A percentile compares a stretch with the other conserved stretches of the same genome.
Evolutionary conservation across 371 early-diverging fungal species (phyloP).

Genomic region (Thermomucor indicae-seudaticae): DNA sequence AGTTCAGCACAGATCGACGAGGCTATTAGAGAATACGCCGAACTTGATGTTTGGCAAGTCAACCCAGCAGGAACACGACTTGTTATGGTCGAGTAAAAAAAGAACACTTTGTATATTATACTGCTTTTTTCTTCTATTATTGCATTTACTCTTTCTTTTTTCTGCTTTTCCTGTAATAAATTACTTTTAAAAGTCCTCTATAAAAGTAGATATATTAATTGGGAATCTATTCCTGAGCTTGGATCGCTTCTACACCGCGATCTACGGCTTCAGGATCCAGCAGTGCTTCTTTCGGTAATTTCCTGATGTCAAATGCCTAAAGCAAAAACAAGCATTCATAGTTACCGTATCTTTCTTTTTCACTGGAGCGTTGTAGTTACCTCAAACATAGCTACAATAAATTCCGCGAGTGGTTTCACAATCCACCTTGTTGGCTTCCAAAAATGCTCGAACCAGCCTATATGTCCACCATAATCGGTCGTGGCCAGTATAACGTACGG

Average conservation of each 20-base stretch:
- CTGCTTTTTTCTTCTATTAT: neutral
- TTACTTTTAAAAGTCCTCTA: neutral
- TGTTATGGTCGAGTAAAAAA: conserved; percentile 40
- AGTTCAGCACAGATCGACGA: conserved; percentile 70
- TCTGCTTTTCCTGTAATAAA: neutral
- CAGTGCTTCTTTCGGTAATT: conserved; percentile 2
- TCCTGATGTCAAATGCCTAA: conserved; percentile 19
- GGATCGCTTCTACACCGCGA: conserved; percentile 96
- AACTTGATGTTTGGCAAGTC: conserved; percentile 73
- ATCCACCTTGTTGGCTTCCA: conserved; percentile 57
- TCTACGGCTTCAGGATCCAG: conserved; percentile 78
- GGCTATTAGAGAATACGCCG: conserved; percentile 66
- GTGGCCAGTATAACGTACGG: conserved; percentile 84
- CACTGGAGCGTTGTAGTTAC: no score
- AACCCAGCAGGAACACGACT: conserved; percentile 61
- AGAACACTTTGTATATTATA: neutral
- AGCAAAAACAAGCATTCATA: neutral
- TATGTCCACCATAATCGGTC: conserved; percentile 87
- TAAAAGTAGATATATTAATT: no score
- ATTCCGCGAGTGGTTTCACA: conserved; percentile 65
- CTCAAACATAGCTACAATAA: conserved; percentile 61
- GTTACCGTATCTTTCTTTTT: neutral
- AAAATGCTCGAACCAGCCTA: conserved; percentile 87
- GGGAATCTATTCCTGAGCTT: conserved; percentile 90
- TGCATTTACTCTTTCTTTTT: neutral